Percentiles rank a stretch among this genome's conserved stretches.
Evolutionary conservation across 176 grass and related monocot genomes (phyloP).

Genomic region (Musa beccarii): DNA sequence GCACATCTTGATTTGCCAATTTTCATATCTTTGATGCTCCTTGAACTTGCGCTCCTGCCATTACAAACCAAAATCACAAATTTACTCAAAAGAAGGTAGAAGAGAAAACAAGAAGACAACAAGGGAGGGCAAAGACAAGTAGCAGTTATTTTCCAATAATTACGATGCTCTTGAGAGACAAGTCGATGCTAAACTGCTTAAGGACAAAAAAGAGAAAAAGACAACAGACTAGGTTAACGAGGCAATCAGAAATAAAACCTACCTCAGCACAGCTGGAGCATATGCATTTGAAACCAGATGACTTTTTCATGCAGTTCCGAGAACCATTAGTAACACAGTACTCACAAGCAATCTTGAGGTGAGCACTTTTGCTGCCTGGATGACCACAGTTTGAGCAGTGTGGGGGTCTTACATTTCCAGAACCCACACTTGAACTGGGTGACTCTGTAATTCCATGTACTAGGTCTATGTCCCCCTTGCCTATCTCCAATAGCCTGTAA

Average conservation of each 20-base stretch:
- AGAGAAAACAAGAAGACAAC: neutral
- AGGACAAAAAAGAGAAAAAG: conserved; percentile 3
- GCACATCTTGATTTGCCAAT: conserved; percentile 74
- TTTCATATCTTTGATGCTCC: conserved; percentile 58
- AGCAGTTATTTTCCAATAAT: neutral
- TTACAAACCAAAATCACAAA: conserved; percentile 5
- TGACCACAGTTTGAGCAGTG: conserved; percentile 90
- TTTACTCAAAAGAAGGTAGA: conserved; percentile 10
- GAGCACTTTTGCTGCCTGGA: conserved; percentile 73
- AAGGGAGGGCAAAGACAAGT: neutral
- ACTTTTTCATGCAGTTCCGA: conserved; percentile 59
- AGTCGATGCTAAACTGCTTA: neutral
- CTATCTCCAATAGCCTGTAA: conserved; percentile 63
- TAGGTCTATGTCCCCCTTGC: conserved; percentile 44
- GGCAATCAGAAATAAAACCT: conserved; percentile 1
- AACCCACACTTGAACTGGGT: conserved; percentile 27
- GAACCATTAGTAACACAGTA: conserved; percentile 52
- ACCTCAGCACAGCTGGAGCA: conserved; percentile 73
- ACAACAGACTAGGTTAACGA: neutral
- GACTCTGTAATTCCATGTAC: conserved; percentile 30
- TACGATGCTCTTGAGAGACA: neutral
- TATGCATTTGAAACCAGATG: conserved; percentile 61
- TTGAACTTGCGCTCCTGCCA: conserved; percentile 50
- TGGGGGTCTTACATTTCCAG: conserved; percentile 27
- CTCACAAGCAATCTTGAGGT: conserved; percentile 61